Base-by-base conservation (phyloP, 2,329 filamentous ascomycete genomes). In the Fusarium sp. region DNA sequence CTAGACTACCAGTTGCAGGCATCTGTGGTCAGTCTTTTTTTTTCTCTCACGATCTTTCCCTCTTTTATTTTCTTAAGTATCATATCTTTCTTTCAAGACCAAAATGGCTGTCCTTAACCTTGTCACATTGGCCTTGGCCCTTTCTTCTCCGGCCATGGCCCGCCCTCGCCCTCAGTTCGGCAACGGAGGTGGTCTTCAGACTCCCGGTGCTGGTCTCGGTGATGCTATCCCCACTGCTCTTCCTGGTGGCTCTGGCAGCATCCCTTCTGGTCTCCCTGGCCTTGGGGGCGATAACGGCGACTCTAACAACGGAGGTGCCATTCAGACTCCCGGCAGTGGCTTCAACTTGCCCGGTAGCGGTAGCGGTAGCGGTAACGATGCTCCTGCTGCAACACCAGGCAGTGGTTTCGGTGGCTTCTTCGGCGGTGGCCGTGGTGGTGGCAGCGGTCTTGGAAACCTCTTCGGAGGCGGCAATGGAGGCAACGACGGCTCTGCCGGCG, bases 1-100 rank as follows among this genome's bases (percentile, higher is more conserved):
- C 58, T 33, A 59, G 69, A 68, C 66, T 63, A 70, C 63, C 71
- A 74, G 73, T 72, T 75, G 73, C 73, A 64, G 73, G 66, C 73
- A 73, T 69, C 73, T 75, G 73, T 72, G 68, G 60, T 73, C 52
- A 68, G 63, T 74, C 58, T 54, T 52, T 72, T 68, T n/a, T 74
- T 57, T 54, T 52, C 70, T 68, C 16, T 41, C 52, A 66, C 57
- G 43, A 60, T 64, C 69, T 47, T 55, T 57, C 47, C 37, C 48
- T 56, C 60, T 54, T 57, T 59, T 29, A 18, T 44, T 52, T 63
- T 56, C 41, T 46, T 42, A 44, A 60, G 31, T 65, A 44, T 52
- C 39, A 35, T 42, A 39, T 66, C 33, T 61, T 44, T 52, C 33
- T 37, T 60, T 49, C 48, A 57, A 49, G 16, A 58, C 56, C 68